phyloP scores from a whole-genome alignment of 1,284 basidiomycete species.

The Leccinum pachyderme region DNA sequence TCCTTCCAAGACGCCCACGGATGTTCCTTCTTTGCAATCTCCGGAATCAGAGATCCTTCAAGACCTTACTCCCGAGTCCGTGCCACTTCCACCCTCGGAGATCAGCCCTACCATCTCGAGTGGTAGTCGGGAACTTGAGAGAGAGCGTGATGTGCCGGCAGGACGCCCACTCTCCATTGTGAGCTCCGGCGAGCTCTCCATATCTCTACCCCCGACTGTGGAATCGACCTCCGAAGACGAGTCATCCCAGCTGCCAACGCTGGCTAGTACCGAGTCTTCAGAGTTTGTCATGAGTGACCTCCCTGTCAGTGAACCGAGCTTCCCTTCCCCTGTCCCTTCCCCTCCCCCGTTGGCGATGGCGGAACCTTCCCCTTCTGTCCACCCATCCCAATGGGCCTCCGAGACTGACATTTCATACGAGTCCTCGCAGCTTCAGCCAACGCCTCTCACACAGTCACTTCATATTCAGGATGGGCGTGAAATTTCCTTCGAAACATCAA shows the following conservation, averaged over 20 bases:
- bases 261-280: constrained; percentile 35
- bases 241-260: constrained; percentile 14
- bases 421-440: constrained; percentile 63
- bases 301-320: constrained; percentile 31
- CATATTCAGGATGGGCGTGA: constrained; percentile 59
- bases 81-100: constrained; percentile 40
- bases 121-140: constrained; percentile 23
- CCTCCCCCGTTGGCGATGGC: constrained; percentile 26
- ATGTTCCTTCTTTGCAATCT: constrained; percentile 28
- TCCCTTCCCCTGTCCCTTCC: constrained; percentile 17
- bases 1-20: constrained; percentile 32
- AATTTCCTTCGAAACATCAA: constrained; percentile 59
- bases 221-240: constrained; percentile 29
- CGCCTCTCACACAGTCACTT: constrained; percentile 59
- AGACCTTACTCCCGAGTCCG: constrained; percentile 36
- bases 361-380: constrained; percentile 38
- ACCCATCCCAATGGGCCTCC: constrained; percentile 49
- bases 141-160: constrained; percentile 17
- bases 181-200: constrained; percentile 23
- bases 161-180: constrained; percentile 20
- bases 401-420: constrained; percentile 68
- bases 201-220: constrained; percentile 20
- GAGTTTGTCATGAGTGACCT: constrained; percentile 27
- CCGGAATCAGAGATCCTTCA: constrained; percentile 27
- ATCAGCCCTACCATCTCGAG: constrained; percentile 34